Percentiles rank a stretch among this genome's conserved stretches.
Conservation (phyloP, 306 rosid genomes). For the Cajanus cajan region DNA sequence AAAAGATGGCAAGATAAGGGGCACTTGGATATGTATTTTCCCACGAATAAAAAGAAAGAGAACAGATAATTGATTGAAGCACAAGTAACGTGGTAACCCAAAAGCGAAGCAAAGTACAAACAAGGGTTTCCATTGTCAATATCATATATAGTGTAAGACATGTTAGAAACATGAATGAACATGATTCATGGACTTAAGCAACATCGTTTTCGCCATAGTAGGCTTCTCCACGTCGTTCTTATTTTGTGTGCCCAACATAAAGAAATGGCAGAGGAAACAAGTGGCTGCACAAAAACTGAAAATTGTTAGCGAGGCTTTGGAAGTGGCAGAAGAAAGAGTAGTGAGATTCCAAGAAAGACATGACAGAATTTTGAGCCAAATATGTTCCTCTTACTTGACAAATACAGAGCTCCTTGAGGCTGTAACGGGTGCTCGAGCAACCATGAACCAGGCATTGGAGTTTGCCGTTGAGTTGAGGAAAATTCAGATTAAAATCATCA, state of each 20-base stretch:
- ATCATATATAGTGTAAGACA: not conserved
- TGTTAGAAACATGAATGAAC: not conserved
- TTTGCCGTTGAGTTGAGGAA: constrained; percentile 49
- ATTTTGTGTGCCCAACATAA: constrained; percentile 38
- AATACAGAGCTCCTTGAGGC: constrained; percentile 53
- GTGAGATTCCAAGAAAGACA: constrained; percentile 59
- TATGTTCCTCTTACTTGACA: constrained; percentile 49
- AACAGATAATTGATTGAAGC: constrained; percentile 7
- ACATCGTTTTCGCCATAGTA: constrained; percentile 34
- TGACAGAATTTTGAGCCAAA: constrained; percentile 46
- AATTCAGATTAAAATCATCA: constrained; percentile 42
- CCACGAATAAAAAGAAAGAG: not conserved
- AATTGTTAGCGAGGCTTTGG: constrained; percentile 50
- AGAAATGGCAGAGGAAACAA: constrained; percentile 43
- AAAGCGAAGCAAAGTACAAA: constrained; percentile 37
- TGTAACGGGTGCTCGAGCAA: constrained; percentile 41
- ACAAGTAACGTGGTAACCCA: constrained; percentile 26
- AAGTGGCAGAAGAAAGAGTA: constrained; percentile 56
- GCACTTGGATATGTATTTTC: not conserved
- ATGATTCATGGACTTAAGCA: constrained; percentile 33
- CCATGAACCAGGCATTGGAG: constrained; percentile 52
- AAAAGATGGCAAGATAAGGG: not conserved
- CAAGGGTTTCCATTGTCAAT: not conserved
- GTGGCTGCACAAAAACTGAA: constrained; percentile 44
- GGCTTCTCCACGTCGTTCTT: constrained; percentile 58